Conservation (phyloP, 2,329 filamentous ascomycete genomes). For the Fusarium illudens region DNA sequence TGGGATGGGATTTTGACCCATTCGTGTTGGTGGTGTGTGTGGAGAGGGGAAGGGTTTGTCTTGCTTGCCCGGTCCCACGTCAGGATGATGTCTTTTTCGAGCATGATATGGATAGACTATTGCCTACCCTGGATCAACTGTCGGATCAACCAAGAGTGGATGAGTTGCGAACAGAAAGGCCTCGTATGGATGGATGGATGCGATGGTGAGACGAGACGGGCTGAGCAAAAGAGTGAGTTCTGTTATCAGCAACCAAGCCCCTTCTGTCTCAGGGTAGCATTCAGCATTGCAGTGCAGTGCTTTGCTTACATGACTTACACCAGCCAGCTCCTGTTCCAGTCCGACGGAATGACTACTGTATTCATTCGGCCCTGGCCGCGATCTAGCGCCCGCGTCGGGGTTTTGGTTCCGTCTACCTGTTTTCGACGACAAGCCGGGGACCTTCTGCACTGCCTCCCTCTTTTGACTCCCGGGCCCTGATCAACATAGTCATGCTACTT, state of each 20-base stretch:
- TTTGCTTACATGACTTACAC: slow-evolving; percentile 21
- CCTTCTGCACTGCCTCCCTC: neutral
- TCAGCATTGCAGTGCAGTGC: no score
- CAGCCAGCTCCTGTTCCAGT: slow-evolving; percentile 15
- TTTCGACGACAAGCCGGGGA: neutral
- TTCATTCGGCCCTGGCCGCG: slow-evolving; percentile 6
- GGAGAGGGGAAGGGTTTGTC: slow-evolving; percentile 17
- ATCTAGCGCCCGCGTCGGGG: slow-evolving; percentile 12
- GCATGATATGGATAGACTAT: neutral
- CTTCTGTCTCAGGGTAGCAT: neutral
- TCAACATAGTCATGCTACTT: neutral
- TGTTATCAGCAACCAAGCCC: neutral
- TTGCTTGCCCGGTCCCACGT: slow-evolving; percentile 27
- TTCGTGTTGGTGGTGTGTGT: slow-evolving; percentile 33
- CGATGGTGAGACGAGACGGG: neutral
- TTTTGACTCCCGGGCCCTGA: slow-evolving; percentile 1
- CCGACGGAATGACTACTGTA: neutral
- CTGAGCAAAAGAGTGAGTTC: neutral
- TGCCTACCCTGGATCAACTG: slow-evolving; percentile 22
- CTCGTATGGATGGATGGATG: slow-evolving; percentile 5
- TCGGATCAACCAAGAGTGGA: neutral
- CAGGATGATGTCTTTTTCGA: slow-evolving; percentile 29
- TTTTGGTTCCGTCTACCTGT: slow-evolving; percentile 4
- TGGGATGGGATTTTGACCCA: neutral
- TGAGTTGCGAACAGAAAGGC: slow-evolving; percentile 11